Evolutionary conservation across 768 basidiomycete species (phyloP).

Genomic region (Candolleomyces aberdarensis): DNA sequence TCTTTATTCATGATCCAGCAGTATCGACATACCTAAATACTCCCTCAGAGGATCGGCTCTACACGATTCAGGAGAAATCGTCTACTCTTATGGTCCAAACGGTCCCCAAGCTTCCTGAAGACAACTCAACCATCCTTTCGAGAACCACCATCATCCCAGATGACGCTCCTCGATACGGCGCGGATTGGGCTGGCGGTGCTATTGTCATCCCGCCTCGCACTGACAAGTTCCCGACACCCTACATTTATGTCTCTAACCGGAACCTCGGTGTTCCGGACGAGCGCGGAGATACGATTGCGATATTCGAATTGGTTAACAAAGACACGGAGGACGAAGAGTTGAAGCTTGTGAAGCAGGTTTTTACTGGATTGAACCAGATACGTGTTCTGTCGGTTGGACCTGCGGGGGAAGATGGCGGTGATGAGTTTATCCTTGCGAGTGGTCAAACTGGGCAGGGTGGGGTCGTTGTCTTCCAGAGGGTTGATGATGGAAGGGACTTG

Average conservation of each 20-base stretch:
- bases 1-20: slow-evolving; percentile 9
- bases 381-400: slow-evolving; percentile 64
- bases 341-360: slow-evolving; percentile 26
- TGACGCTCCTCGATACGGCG: slow-evolving; percentile 21
- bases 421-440: slow-evolving; percentile 49
- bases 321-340: slow-evolving; percentile 12
- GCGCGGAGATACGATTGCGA: slow-evolving; percentile 49
- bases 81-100: slow-evolving; percentile 57
- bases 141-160: slow-evolving; percentile 48
- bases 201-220: slow-evolving; percentile 56
- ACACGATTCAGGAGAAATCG: slow-evolving; percentile 52
- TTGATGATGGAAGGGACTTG: slow-evolving; percentile 50
- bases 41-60: slow-evolving; percentile 43
- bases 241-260: slow-evolving; percentile 68
- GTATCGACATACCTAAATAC: slow-evolving; percentile 1
- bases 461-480: slow-evolving; percentile 54
- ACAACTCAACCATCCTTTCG: slow-evolving; percentile 48
- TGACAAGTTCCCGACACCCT: slow-evolving; percentile 43
- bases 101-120: slow-evolving; percentile 49
- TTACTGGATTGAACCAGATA: slow-evolving; percentile 41
- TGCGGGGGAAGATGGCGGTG: slow-evolving; percentile 36
- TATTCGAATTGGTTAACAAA: slow-evolving; percentile 40
- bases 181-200: slow-evolving; percentile 53
- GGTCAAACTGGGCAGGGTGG: slow-evolving; percentile 53
- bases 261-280: slow-evolving; percentile 39